Percentiles rank a stretch among this genome's conserved stretches.
Conservation (phyloP, 257 asterid genomes). For the Eustoma russellianum region DNA sequence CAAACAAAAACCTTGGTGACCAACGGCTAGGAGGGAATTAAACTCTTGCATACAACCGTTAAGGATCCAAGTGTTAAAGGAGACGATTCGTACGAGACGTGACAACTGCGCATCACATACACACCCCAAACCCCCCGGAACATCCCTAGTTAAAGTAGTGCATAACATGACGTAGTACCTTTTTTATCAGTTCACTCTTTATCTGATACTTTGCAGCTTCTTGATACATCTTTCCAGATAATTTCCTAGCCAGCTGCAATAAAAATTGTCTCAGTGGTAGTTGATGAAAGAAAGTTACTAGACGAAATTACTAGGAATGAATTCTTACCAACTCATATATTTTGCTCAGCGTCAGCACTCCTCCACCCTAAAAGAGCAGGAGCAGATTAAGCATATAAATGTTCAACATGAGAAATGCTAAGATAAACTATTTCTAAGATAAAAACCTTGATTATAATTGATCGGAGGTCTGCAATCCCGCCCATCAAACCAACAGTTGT, state of each 20-base stretch:
- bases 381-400: slow-evolving; percentile 9
- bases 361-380: slow-evolving; percentile 60
- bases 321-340: slow-evolving; percentile 54
- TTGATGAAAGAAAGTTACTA: slow-evolving; percentile 10
- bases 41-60: no score
- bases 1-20: no score
- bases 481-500: slow-evolving; percentile 59
- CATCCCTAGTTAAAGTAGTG: background rate
- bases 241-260: slow-evolving; percentile 61
- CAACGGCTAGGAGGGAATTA: no score
- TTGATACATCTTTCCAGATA: slow-evolving; percentile 62
- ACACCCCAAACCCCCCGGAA: background rate
- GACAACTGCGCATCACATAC: no score
- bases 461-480: slow-evolving; percentile 61
- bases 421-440: slow-evolving; percentile 7
- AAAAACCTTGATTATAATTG: slow-evolving; percentile 65
- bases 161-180: slow-evolving; percentile 36
- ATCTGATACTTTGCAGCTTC: slow-evolving; percentile 79
- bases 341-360: slow-evolving; percentile 73
- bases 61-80: no score
- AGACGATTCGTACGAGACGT: no score
- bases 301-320: slow-evolving; percentile 3
- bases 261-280: slow-evolving; percentile 9
- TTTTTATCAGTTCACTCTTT: slow-evolving; percentile 50
- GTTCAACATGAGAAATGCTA: slow-evolving; percentile 4